phyloP scores from a whole-genome alignment of 1,284 basidiomycete species.

The Austropuccinia psidii region DNA sequence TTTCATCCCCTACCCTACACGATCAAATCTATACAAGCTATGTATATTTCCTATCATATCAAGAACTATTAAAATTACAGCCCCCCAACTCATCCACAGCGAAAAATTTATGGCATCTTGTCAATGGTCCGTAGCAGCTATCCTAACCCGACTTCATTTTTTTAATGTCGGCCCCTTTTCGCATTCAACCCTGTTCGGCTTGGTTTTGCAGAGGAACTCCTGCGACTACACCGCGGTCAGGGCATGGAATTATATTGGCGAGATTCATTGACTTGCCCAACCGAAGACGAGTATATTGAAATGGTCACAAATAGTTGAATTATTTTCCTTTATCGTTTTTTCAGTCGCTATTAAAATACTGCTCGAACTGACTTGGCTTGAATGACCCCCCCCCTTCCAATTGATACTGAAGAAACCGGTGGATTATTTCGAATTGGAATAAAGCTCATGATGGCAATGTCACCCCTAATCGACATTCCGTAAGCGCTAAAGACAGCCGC shows the following conservation, averaged over 20 bases:
- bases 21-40: constrained; percentile 21
- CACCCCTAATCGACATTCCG: constrained; percentile 42
- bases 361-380: background rate
- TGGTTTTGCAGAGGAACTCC: constrained; percentile 60
- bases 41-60: constrained; percentile 34
- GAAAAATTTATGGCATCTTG: constrained; percentile 17
- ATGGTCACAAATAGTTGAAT: constrained; percentile 93
- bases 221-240: constrained; percentile 88
- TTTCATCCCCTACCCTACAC: constrained; percentile 37
- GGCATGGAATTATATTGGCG: constrained; percentile 93
- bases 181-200: background rate
- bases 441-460: constrained; percentile 87
- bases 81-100: background rate
- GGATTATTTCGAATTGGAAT: constrained; percentile 85
- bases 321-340: background rate
- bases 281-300: constrained; percentile 83
- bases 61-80: constrained; percentile 17
- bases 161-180: background rate
- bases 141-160: background rate
- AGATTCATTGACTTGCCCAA: constrained; percentile 82
- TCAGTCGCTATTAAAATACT: background rate
- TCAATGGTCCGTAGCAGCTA: constrained; percentile 21
- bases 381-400: background rate
- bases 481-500: too few species aligned
- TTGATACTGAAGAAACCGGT: constrained; percentile 67